phyloP scores from a whole-genome alignment of 1,284 basidiomycete genomes.

The Naganishia liquefaciens region DNA sequence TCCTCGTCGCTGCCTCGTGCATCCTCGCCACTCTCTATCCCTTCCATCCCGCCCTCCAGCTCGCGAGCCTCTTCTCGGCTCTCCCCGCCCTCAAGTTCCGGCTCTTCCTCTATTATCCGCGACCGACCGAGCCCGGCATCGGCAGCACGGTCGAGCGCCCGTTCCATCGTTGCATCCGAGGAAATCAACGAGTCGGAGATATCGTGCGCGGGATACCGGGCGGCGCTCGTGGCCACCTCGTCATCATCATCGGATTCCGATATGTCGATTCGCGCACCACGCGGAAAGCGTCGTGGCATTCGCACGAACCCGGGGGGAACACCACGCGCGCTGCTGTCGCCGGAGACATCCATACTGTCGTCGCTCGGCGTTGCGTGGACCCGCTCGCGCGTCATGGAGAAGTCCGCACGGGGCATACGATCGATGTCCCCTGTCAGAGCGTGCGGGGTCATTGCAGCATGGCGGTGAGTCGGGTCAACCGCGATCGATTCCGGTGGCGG shows the following conservation, averaged over 20 bases:
- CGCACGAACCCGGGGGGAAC: not conserved
- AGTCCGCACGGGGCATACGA: no score
- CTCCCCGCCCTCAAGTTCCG: not conserved
- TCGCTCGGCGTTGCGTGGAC: not conserved
- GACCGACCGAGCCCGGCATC: not conserved
- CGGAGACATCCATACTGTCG: conserved; percentile 12
- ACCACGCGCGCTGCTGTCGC: no score
- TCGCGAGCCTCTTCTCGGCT: not conserved
- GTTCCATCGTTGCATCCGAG: conserved; percentile 2
- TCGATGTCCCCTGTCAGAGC: no score
- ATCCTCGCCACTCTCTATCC: no score
- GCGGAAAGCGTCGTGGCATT: not conserved
- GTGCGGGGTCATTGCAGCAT: no score
- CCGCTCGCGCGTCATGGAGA: no score
- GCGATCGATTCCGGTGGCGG: no score
- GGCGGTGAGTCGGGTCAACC: no score
- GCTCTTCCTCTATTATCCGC: conserved; percentile 4
- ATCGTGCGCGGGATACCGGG: not conserved
- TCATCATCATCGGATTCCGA: not conserved
- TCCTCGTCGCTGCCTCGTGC: not conserved
- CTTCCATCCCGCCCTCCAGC: not conserved
- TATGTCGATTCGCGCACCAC: not conserved
- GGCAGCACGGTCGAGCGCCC: not conserved
- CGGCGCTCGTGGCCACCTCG: not conserved
- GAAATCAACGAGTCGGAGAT: conserved; percentile 13